These are phyloP conservation scores for Pichia kluyveri DNA, from an alignment of 805 yeast genomes.

Conservation along the genomic window DNA sequence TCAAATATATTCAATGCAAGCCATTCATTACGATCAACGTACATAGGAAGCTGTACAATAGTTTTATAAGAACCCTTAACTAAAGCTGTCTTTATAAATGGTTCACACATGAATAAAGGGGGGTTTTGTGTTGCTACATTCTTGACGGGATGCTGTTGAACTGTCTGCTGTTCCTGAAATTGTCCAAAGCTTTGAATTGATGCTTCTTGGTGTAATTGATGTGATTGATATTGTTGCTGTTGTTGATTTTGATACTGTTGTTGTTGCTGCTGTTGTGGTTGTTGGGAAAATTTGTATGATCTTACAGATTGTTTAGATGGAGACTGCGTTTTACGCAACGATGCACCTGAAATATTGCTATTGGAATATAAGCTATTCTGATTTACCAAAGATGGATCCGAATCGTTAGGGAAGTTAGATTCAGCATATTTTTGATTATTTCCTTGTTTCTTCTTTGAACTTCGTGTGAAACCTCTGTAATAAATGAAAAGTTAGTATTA, in stretches of 20 bases:
- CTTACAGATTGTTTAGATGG: conserved; percentile 38
- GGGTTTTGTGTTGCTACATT: conserved; percentile 17
- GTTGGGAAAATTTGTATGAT: conserved; percentile 13
- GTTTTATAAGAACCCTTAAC: conserved; percentile 96
- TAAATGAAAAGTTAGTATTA: background rate
- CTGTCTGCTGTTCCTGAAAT: conserved; percentile 11
- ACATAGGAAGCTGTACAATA: conserved; percentile 88
- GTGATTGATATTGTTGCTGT: conserved; percentile 23
- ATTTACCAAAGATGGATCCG: conserved; percentile 10
- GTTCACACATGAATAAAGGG: conserved; percentile 81
- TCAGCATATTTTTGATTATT: conserved; percentile 13
- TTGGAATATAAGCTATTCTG: conserved; percentile 24
- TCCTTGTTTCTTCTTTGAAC: conserved; percentile 26
- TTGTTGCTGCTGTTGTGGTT: conserved; percentile 17
- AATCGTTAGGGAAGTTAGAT: conserved; percentile 12
- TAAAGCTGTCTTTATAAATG: conserved; percentile 85
- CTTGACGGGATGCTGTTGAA: conserved; percentile 8
- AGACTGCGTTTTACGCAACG: conserved; percentile 38
- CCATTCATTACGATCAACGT: conserved; percentile 95
- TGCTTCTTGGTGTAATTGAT: conserved; percentile 21
- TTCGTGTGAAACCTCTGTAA: conserved; percentile 50
- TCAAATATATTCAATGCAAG: conserved; percentile 88
- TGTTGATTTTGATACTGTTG: conserved; percentile 16
- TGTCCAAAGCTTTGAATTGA: conserved; percentile 9
- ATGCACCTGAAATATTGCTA: conserved; percentile 37